Conservation (phyloP, 2,329 filamentous ascomycete species). For the Cytospora piceicola region DNA sequence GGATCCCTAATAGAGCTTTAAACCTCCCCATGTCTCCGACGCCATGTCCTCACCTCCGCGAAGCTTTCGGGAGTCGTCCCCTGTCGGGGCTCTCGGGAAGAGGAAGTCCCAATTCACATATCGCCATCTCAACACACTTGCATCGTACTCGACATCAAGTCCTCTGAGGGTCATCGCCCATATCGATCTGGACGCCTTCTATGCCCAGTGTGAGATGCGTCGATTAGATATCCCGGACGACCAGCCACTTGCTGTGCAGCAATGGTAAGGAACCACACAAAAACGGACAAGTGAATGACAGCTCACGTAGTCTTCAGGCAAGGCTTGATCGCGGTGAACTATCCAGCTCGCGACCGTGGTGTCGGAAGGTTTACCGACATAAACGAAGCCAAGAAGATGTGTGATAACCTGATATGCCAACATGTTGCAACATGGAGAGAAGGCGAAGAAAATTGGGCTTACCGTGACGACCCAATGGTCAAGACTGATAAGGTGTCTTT, state of each 20-base stretch:
- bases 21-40: slow-evolving; percentile 1
- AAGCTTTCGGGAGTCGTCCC: slow-evolving; percentile 43
- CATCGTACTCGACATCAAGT: slow-evolving; percentile 69
- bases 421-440: slow-evolving; percentile 96
- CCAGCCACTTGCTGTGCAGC: slow-evolving; percentile 86
- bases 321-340: slow-evolving; percentile 94
- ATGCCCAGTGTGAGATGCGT: slow-evolving; percentile 94
- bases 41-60: slow-evolving; percentile 39
- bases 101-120: slow-evolving; percentile 78
- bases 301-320: slow-evolving; percentile 57
- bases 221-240: slow-evolving; percentile 75
- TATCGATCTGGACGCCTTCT: slow-evolving; percentile 96
- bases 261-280: slow-evolving; percentile 65
- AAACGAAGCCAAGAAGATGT: slow-evolving; percentile 82
- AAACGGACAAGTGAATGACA: background rate
- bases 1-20: background rate
- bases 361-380: slow-evolving; percentile 79
- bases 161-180: slow-evolving; percentile 88
- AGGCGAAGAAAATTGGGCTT: slow-evolving; percentile 89
- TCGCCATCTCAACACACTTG: slow-evolving; percentile 77
- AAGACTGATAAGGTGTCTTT: slow-evolving; percentile 92
- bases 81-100: slow-evolving; percentile 38
- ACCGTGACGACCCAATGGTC: slow-evolving; percentile 77
- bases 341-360: slow-evolving; percentile 80
- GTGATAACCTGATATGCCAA: slow-evolving; percentile 81